Base-by-base conservation (phyloP, 1,284 basidiomycete genomes). In the Cutaneotrichosporon cavernicola region DNA sequence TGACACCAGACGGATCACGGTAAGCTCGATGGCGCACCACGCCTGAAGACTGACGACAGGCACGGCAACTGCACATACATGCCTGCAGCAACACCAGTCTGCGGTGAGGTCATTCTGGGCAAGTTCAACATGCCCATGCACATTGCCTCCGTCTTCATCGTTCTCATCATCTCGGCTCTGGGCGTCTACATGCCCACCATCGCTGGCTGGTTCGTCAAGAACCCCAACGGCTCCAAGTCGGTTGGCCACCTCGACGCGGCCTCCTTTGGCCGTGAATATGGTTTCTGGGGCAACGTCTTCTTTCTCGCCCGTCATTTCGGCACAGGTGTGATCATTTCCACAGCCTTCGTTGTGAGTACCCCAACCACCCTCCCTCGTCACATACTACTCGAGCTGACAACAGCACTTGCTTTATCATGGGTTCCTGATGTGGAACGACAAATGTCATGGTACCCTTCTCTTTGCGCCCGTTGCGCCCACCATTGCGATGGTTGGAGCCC, bases 401-500 rank as follows among this genome's bases (percentile, higher is more conserved):
- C 18, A 56, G 55, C 82, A 83, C 62, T 72, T 83, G 0, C 72
- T 83, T 0, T 79, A 74, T 67, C 81, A 82, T 66, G 76, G 79
- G 1, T 81, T 83, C 63, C 65, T 81, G 65, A 76, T 74, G 73
- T 76, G 76, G 61, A 62, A 64, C 59, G 81, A 80, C 70, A 73
- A 78, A n/a, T 83, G 82, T 65, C 65, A 83, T 26, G 80, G 81
- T 1, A 72, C 80, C 18, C 70, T 84, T 5, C 65, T 62, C 3
- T 84, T 79, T 68, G 81, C 83, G 51, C 74, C 82, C 0, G 76
- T 80, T 0, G 76, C 77, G 0, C 74, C 82, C 0, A 81, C 82
- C 2, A 82, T 83, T 57, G 65, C 75, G 13, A 66, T 82, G 52
- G 79, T 75, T 10, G 73, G 70, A 2, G 70, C 71, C 1, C 64